A percentile compares a stretch with the other conserved stretches of the same genome.
Conservation (phyloP, 2,329 filamentous ascomycete genomes). For the Penicillium sp. region DNA sequence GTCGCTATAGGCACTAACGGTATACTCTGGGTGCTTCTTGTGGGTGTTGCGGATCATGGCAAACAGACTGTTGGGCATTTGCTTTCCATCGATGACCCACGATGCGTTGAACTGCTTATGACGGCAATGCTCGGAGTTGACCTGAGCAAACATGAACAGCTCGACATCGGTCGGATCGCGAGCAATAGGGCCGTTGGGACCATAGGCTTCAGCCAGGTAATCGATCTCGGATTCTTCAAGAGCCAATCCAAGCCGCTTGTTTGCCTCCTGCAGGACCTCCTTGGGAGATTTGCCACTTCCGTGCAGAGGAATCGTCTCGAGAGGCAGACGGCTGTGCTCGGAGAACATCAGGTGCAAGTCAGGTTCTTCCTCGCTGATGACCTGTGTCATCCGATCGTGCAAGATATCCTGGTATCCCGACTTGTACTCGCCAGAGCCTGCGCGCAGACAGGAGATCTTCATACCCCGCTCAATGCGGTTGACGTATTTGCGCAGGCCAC, state of each 20-base stretch:
- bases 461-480: slow-evolving; percentile 81
- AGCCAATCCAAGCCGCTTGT: slow-evolving; percentile 72
- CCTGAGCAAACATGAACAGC: slow-evolving; percentile 98
- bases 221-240: slow-evolving; percentile 84
- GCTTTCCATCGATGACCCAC: slow-evolving; percentile 84
- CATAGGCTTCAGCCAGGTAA: slow-evolving; percentile 81
- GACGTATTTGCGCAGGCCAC: slow-evolving; percentile 63
- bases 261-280: slow-evolving; percentile 69
- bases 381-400: slow-evolving; percentile 94
- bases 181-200: slow-evolving; percentile 50
- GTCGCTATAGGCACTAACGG: slow-evolving; percentile 90
- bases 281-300: slow-evolving; percentile 56
- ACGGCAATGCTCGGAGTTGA: slow-evolving; percentile 90
- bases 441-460: slow-evolving; percentile 60
- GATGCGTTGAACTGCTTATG: slow-evolving; percentile 93
- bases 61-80: slow-evolving; percentile 74
- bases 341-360: slow-evolving; percentile 70
- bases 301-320: slow-evolving; percentile 69
- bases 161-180: slow-evolving; percentile 76
- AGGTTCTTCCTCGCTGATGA: slow-evolving; percentile 58
- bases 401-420: slow-evolving; percentile 57
- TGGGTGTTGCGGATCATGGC: slow-evolving; percentile 96
- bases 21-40: slow-evolving; percentile 63
- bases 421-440: slow-evolving; percentile 47
- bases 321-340: slow-evolving; percentile 54